Evolutionary conservation across 441 rosid species (phyloP).

Genomic region (Croton laevigatus): DNA sequence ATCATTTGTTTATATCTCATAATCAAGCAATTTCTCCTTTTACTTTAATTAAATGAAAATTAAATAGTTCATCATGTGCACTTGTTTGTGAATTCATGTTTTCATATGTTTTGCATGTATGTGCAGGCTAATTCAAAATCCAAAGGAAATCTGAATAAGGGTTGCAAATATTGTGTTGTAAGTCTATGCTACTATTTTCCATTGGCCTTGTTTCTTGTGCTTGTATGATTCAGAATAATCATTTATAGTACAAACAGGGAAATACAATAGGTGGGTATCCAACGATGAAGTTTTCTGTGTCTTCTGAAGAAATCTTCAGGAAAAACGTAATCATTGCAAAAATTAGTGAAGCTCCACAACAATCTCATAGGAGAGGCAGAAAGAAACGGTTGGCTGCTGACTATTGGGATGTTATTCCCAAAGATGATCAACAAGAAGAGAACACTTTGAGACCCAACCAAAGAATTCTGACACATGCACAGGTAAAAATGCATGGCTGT

Average conservation of each 20-base stretch:
- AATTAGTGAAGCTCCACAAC: constrained; percentile 41
- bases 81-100: constrained; percentile 15
- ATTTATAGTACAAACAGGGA: constrained; percentile 40
- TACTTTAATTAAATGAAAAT: neutral
- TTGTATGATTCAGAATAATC: constrained; percentile 19
- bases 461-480: constrained; percentile 70
- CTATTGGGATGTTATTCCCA: constrained; percentile 76
- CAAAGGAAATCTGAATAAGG: constrained; percentile 35
- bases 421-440: constrained; percentile 59
- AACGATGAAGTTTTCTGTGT: constrained; percentile 67
- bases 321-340: constrained; percentile 66
- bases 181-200: constrained; percentile 32
- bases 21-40: constrained; percentile 1
- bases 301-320: constrained; percentile 55
- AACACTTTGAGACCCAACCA: constrained; percentile 44
- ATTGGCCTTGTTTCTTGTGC: constrained; percentile 14
- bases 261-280: constrained; percentile 62
- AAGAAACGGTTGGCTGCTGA: constrained; percentile 50
- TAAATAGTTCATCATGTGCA: constrained; percentile 3
- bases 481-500: constrained; percentile 43
- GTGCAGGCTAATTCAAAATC: constrained; percentile 36
- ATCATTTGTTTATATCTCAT: neutral
- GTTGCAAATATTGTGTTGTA: constrained; percentile 86
- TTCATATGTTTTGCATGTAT: constrained; percentile 27
- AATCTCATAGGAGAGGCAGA: constrained; percentile 32